Base-by-base conservation (phyloP, 345 rosid genomes). In the Hevea brasiliensis region DNA sequence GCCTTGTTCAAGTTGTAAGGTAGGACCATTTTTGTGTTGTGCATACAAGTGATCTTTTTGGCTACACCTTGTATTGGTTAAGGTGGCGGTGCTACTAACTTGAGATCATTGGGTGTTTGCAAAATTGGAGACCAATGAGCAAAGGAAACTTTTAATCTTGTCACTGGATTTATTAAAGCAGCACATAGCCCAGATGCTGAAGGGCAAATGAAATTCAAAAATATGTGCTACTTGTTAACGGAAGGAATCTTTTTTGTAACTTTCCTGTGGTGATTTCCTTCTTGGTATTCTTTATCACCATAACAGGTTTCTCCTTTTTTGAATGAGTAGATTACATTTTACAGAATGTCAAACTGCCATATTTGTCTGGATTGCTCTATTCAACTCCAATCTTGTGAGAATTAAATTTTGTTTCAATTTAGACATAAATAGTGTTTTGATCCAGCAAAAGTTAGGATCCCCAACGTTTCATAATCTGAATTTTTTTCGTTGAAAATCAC, bases 11-110 rank as follows among this genome's bases (percentile, higher is more conserved):
- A 75, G 77, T 73, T 77, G 57, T 74, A 78, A 81, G 84, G 80
- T 77, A 74, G 82, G 69, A 63, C 60, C 66, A 58, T 68, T 72
- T 77, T 72, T 68, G 73, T 76, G 82, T 76, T 84, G 77, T 85
- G 81, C 72, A 80, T 76, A 77, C 73, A 64, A 74, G 69, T 48
- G 67, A 64, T 65, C 50, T 61, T 62, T 76, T 50, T 67, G 53
- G 61, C 76, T 17, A 70, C 29, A 35, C 70, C 26, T 68, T 72
- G 59, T 81, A 57, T 76, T 73, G 59, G 12, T 70, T 84, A 76
- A 65, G 72, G 73, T 73, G 79, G 70, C 74, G 7, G 40, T 44
- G 18, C 68, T 42, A 35, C 72, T 71, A 57, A 66, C 71, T 58
- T 29, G 32, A 27, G 68, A 68, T 68, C 55, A 44, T 51, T 69